Percentiles rank a stretch among this genome's conserved stretches.
These are phyloP conservation scores for Arachis hypogaea DNA, from an alignment of 306 rosid species.

Conservation along the genomic window DNA sequence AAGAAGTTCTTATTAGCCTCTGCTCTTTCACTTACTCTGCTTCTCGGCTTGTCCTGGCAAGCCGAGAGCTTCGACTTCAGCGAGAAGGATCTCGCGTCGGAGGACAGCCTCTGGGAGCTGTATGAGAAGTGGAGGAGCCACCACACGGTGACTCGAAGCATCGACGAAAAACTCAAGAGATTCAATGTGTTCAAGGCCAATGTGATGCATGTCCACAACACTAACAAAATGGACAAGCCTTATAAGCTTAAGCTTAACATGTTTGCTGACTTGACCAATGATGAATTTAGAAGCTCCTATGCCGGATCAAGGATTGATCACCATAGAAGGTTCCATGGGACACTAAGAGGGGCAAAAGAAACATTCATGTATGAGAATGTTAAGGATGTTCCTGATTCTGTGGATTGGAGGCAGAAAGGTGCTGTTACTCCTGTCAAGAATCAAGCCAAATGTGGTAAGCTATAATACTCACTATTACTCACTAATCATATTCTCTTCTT, in stretches of 20 bases:
- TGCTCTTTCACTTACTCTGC: constrained; percentile 41
- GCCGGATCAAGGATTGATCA: constrained; percentile 57
- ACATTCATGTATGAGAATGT: constrained; percentile 51
- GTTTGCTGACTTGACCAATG: constrained; percentile 67
- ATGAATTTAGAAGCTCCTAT: constrained; percentile 49
- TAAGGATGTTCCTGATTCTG: constrained; percentile 41
- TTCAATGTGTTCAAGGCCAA: constrained; percentile 67
- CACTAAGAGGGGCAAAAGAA: constrained; percentile 28
- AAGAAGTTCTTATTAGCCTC: constrained; percentile 42
- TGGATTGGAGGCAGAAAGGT: constrained; percentile 68
- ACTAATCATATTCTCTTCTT: neutral
- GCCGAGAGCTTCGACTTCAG: constrained; percentile 49
- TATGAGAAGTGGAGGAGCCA: constrained; percentile 67
- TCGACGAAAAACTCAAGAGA: constrained; percentile 49
- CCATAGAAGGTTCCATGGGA: constrained; percentile 53
- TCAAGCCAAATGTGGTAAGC: constrained; percentile 60
- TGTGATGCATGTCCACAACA: constrained; percentile 54
- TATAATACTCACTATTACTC: neutral
- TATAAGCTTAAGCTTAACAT: constrained; percentile 61
- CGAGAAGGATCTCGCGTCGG: constrained; percentile 47
- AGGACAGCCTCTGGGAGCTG: constrained; percentile 55
- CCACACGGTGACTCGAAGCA: constrained; percentile 54
- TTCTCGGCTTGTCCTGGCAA: constrained; percentile 21
- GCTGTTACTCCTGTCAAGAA: constrained; percentile 52
- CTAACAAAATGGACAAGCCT: constrained; percentile 62